These are phyloP conservation scores for Syzygium oleosum DNA, from an alignment of 345 rosid species.

Conservation along the genomic window DNA sequence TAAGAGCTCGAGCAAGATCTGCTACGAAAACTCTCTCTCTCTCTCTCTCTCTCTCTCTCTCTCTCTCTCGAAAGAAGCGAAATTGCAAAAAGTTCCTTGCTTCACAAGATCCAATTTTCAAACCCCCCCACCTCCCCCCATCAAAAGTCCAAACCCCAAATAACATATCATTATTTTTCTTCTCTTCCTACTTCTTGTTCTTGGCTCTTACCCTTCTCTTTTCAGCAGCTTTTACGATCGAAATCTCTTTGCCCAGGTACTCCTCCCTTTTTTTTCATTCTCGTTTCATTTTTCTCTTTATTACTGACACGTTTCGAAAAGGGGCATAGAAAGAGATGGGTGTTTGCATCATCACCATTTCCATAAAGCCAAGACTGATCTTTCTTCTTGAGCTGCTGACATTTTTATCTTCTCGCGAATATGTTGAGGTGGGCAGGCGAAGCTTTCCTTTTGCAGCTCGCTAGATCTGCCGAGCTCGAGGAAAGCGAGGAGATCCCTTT, in stretches of 20 bases:
- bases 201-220: background rate
- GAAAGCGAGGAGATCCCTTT: background rate
- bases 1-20: background rate
- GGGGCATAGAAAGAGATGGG: too few relatives aligned
- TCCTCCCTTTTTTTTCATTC: background rate
- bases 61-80: background rate
- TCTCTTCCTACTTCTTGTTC: background rate
- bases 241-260: background rate
- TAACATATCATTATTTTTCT: background rate
- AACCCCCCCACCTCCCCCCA: background rate
- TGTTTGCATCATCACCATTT: background rate
- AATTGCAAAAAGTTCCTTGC: background rate
- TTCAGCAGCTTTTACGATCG: background rate
- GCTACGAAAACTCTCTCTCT: background rate
- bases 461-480: background rate
- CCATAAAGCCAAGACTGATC: background rate
- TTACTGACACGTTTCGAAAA: background rate
- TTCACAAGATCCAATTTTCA: slow-evolving; percentile 6
- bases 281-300: background rate
- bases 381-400: background rate
- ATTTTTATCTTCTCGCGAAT: background rate
- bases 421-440: background rate
- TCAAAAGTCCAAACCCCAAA: background rate
- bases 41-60: background rate
- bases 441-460: background rate